Conservation (phyloP, 2,329 filamentous ascomycete species). For the Colletotrichum phormii region DNA sequence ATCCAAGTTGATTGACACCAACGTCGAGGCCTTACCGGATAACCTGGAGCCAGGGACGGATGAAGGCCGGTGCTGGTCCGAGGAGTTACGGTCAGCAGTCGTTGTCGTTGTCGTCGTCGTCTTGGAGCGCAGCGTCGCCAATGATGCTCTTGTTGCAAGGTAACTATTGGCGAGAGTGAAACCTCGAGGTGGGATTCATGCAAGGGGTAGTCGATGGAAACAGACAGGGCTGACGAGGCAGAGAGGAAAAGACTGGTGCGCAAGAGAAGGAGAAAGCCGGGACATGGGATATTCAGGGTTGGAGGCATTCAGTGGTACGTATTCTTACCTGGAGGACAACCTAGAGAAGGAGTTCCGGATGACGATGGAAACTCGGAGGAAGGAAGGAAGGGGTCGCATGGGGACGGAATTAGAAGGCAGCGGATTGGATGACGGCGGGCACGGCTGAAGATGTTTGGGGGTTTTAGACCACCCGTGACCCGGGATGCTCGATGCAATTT, state of each 20-base stretch:
- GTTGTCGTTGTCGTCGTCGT: background rate
- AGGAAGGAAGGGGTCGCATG: slow-evolving; percentile 2
- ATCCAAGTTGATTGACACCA: background rate
- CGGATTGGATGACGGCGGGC: slow-evolving; percentile 13
- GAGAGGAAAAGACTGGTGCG: background rate
- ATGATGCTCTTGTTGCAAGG: background rate
- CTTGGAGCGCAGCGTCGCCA: background rate
- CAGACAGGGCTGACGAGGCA: background rate
- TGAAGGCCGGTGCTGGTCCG: background rate
- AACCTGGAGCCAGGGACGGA: background rate
- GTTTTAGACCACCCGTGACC: background rate
- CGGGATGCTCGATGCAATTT: slow-evolving; percentile 14
- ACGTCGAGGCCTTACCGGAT: background rate
- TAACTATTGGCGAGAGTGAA: background rate
- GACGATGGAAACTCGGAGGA: slow-evolving; percentile 8
- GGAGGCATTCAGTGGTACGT: background rate
- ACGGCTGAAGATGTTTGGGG: slow-evolving; percentile 7
- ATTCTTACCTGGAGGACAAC: background rate
- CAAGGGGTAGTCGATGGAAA: background rate
- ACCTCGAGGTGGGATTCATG: background rate
- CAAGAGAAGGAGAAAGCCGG: background rate
- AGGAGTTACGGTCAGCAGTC: background rate
- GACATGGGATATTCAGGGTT: background rate
- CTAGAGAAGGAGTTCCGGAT: background rate
- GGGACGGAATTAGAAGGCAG: slow-evolving; percentile 13